phyloP scores from a whole-genome alignment of 257 asterid genomes.

The Marsdenia floribunda region DNA sequence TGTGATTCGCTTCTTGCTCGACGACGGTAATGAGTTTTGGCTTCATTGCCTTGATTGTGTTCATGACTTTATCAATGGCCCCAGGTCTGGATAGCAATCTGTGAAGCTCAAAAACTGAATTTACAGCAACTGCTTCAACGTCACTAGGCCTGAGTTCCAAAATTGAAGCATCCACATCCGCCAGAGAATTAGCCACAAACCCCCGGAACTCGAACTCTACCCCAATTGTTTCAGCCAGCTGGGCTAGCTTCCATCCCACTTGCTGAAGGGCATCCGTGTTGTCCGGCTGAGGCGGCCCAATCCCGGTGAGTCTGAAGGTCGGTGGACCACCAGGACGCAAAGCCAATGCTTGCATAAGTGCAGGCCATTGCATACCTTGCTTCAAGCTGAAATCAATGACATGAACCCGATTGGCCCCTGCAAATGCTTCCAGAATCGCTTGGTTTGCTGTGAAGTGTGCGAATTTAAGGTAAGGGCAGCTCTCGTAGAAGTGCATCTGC shows the following conservation, averaged over 20 bases:
- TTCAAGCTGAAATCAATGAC: conserved; percentile 68
- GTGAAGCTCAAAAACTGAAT: conserved; percentile 81
- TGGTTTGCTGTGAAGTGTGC: conserved; percentile 86
- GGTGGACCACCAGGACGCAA: conserved; percentile 74
- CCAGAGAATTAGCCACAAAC: conserved; percentile 59
- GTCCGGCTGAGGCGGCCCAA: conserved; percentile 88
- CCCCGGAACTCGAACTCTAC: conserved; percentile 77
- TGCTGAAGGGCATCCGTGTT: conserved; percentile 58
- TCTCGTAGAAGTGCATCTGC: conserved; percentile 81
- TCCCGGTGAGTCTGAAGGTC: conserved; percentile 53
- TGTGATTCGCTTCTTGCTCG: conserved; percentile 84
- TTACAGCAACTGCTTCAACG: conserved; percentile 66
- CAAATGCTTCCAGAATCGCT: conserved; percentile 70
- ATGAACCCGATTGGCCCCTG: conserved; percentile 49
- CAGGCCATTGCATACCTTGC: conserved; percentile 93
- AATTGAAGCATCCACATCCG: conserved; percentile 58
- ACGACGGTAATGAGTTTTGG: conserved; percentile 73
- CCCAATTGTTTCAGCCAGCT: conserved; percentile 57
- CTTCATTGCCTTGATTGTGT: conserved; percentile 40
- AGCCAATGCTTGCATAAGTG: conserved; percentile 70
- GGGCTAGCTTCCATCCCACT: conserved; percentile 82
- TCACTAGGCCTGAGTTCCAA: conserved; percentile 39
- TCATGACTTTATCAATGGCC: conserved; percentile 50
- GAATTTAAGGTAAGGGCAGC: conserved; percentile 67
- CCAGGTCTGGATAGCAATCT: conserved; percentile 47